Evolutionary conservation across 441 rosid species (phyloP).

Genomic region (Adansonia gregorii): DNA sequence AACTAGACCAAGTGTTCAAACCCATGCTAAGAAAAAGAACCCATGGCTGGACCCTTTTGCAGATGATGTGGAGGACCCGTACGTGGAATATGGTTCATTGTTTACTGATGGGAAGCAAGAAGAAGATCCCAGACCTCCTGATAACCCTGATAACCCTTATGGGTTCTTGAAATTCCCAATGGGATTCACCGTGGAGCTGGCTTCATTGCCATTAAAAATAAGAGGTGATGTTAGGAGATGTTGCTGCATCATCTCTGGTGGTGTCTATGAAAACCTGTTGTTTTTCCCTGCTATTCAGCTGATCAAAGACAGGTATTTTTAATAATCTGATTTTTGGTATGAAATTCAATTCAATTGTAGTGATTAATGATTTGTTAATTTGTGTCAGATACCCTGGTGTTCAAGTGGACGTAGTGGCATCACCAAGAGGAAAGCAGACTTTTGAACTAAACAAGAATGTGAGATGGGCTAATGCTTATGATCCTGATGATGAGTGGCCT

Average conservation of each 20-base stretch:
- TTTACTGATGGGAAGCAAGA: constrained; percentile 87
- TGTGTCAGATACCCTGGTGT: constrained; percentile 82
- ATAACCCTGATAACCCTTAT: constrained; percentile 75
- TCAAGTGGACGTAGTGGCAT: constrained; percentile 69
- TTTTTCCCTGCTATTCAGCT: constrained; percentile 85
- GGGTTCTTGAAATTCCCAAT: constrained; percentile 90
- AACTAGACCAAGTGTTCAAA: constrained; percentile 30
- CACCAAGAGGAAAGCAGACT: constrained; percentile 90
- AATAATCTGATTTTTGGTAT: neutral
- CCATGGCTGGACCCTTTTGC: constrained; percentile 83
- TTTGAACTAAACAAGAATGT: constrained; percentile 90
- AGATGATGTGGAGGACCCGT: constrained; percentile 69
- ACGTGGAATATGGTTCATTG: constrained; percentile 76
- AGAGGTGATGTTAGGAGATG: constrained; percentile 96
- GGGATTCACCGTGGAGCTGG: constrained; percentile 79
- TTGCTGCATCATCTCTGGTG: constrained; percentile 82
- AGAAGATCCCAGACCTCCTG: constrained; percentile 82
- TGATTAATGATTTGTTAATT: neutral
- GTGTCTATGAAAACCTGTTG: constrained; percentile 88
- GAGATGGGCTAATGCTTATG: constrained; percentile 86
- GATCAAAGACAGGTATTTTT: constrained; percentile 73
- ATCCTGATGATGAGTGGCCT: constrained; percentile 84
- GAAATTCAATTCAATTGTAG: neutral
- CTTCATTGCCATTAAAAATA: constrained; percentile 71
- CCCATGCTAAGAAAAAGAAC: constrained; percentile 68